phyloP scores from a whole-genome alignment of 805 yeast species.

The Scheffersomyces amazonensis region DNA sequence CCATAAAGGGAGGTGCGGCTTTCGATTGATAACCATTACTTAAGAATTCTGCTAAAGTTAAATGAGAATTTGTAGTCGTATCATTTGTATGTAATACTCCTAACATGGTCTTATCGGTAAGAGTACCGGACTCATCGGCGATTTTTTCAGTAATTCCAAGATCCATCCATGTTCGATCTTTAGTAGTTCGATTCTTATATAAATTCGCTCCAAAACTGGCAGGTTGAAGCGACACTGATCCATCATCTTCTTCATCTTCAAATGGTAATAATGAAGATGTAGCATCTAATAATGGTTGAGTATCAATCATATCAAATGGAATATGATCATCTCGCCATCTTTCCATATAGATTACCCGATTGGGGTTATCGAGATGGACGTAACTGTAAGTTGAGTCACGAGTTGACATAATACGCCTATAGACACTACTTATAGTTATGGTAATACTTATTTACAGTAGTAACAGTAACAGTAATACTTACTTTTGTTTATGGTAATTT shows the following conservation, averaged over 20 bases:
- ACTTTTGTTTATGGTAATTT: too few species aligned
- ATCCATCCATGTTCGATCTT: constrained; percentile 36
- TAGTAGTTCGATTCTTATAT: constrained; percentile 29
- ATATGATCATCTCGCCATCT: constrained; percentile 39
- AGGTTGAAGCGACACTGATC: constrained; percentile 33
- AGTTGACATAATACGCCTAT: too few species aligned
- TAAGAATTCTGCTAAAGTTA: constrained; percentile 30
- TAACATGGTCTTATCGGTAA: constrained; percentile 30
- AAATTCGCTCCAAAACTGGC: constrained; percentile 38
- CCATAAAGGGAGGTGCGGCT: constrained; percentile 9
- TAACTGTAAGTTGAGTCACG: constrained; percentile 23
- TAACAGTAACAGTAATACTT: too few species aligned
- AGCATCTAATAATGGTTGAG: constrained; percentile 33
- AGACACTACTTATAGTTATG: too few species aligned
- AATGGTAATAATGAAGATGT: constrained; percentile 35
- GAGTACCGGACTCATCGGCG: constrained; percentile 12
- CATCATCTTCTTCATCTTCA: constrained; percentile 40
- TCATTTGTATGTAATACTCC: constrained; percentile 22
- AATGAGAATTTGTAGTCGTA: constrained; percentile 12
- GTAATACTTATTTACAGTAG: too few species aligned
- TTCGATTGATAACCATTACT: constrained; percentile 28
- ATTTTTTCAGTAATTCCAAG: constrained; percentile 27
- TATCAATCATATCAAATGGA: constrained; percentile 41
- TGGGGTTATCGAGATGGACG: constrained; percentile 35
- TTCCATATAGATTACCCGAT: constrained; percentile 40